Evolutionary conservation across 352 stramenopile species (phyloP).

Genomic region (Vaucheria bursata): DNA sequence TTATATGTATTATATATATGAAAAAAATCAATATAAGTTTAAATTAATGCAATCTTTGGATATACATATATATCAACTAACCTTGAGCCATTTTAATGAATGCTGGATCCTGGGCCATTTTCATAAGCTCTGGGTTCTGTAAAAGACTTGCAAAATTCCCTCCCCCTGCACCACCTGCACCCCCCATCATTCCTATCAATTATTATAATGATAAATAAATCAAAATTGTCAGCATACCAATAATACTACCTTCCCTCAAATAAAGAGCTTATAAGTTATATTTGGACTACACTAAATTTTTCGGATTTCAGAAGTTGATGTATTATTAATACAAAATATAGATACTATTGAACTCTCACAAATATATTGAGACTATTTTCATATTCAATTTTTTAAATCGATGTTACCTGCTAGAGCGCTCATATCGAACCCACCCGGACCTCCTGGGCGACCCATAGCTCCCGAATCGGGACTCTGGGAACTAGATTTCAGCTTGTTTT

Average conservation of each 20-base stretch:
- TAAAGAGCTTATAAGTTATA: background rate
- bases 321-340: background rate
- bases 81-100: conserved; percentile 37
- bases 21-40: no score
- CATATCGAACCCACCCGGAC: background rate
- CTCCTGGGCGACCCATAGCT: background rate
- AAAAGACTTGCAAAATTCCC: conserved; percentile 27
- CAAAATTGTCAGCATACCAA: background rate
- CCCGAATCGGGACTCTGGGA: background rate
- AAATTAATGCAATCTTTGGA: no score
- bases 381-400: conserved; percentile 1
- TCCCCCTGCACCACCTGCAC: background rate
- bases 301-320: background rate
- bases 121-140: conserved; percentile 42
- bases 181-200: conserved; percentile 1
- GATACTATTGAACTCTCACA: background rate
- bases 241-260: background rate
- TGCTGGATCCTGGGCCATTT: conserved; percentile 25
- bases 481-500: conserved; percentile 15
- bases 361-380: background rate
- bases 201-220: background rate
- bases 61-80: background rate
- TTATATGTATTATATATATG: no score
- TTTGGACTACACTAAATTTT: background rate
- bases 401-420: background rate